phyloP scores from a whole-genome alignment of 2,329 filamentous ascomycete species.

The Ceratocystiopsis minuta region DNA sequence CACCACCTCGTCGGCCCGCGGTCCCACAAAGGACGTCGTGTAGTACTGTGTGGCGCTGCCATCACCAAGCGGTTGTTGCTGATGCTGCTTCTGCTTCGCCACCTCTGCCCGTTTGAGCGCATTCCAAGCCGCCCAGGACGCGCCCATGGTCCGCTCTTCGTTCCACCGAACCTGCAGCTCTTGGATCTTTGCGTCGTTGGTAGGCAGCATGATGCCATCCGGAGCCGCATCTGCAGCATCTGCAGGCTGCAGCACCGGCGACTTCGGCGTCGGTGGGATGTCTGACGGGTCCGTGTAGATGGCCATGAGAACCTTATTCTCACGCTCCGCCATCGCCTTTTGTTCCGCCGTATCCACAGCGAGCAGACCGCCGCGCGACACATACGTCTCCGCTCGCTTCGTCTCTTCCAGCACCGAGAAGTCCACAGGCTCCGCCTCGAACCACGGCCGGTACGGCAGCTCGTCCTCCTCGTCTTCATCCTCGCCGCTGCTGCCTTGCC shows the following conservation, averaged over 20 bases:
- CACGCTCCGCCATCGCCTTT: slow-evolving; percentile 35
- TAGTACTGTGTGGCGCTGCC: not conserved
- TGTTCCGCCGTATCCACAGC: slow-evolving; percentile 37
- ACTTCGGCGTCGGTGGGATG: slow-evolving; percentile 38
- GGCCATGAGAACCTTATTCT: slow-evolving; percentile 42
- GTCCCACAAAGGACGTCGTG: slow-evolving; percentile 4
- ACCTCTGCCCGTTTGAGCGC: slow-evolving; percentile 4
- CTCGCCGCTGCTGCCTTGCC: not conserved
- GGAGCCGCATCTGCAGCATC: not conserved
- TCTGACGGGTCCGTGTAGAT: slow-evolving; percentile 35
- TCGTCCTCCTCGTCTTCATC: slow-evolving; percentile 36
- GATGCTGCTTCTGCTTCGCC: slow-evolving; percentile 1
- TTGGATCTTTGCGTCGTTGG: slow-evolving; percentile 21
- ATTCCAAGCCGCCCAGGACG: slow-evolving; percentile 8
- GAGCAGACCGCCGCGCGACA: slow-evolving; percentile 34
- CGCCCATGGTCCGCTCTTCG: slow-evolving; percentile 17
- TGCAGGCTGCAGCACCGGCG: slow-evolving; percentile 9
- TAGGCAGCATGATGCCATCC: slow-evolving; percentile 17
- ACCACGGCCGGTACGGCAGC: slow-evolving; percentile 33
- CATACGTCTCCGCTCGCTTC: slow-evolving; percentile 28
- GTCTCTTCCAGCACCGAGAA: slow-evolving; percentile 28
- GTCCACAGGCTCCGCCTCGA: slow-evolving; percentile 27
- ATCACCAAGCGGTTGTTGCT: too few relatives aligned
- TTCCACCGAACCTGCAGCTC: slow-evolving; percentile 32
- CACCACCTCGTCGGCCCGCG: slow-evolving; percentile 24